Evolutionary conservation across 192 early-diverging fungal genomes (phyloP).

Genomic region (Lunasporangiospora selenospora): DNA sequence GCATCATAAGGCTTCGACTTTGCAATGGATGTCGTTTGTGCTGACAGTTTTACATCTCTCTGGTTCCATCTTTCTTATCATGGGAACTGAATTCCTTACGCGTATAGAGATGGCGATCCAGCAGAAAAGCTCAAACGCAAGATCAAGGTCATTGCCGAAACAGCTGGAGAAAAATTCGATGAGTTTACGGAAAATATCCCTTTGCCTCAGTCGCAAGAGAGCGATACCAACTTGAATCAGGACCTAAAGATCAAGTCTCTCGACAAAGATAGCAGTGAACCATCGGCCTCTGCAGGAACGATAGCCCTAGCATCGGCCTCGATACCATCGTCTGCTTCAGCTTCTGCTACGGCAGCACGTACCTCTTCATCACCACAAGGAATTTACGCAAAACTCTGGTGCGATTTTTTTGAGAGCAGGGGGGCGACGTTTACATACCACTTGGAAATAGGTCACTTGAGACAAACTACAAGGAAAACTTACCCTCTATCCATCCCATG

Average conservation of each 20-base stretch:
- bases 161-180: conserved; percentile 37
- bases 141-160: conserved; percentile 21
- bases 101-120: conserved; percentile 40
- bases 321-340: not conserved
- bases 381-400: conserved; percentile 40
- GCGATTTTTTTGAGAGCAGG: no score
- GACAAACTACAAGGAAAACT: no score
- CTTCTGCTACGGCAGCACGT: conserved; percentile 1
- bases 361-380: conserved; percentile 27
- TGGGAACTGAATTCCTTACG: no score
- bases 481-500: no score
- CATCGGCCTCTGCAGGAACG: not conserved
- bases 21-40: no score
- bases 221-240: not conserved
- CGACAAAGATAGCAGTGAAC: not conserved
- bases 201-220: not conserved
- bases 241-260: not conserved
- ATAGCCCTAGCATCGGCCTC: not conserved
- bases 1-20: no score
- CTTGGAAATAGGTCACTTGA: no score
- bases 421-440: no score
- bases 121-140: conserved; percentile 45
- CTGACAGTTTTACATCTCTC: no score
- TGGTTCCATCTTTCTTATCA: no score
- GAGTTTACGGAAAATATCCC: conserved; percentile 31